Base-by-base conservation (phyloP, 1,284 basidiomycete species). In the Marasmius sp. region DNA sequence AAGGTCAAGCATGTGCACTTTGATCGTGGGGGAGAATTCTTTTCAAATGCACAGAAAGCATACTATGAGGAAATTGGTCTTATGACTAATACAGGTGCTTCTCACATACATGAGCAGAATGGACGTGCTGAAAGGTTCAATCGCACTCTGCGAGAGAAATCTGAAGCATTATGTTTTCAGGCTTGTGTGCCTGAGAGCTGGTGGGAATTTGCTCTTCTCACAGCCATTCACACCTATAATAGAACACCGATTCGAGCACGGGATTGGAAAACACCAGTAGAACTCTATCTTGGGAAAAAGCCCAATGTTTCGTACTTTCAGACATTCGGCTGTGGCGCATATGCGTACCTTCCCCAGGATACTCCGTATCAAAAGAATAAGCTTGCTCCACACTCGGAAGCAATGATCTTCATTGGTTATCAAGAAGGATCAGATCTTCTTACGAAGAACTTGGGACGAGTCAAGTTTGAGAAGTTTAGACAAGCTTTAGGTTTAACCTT, bases 151-250 rank as follows among this genome's bases (percentile, higher is more conserved):
- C 34, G 27, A 12, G 52, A 61, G 0, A 71, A 69, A 39, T 65
- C 68, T 2, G 48, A 68, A 18, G 58, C 70, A 0, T 69, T 76
- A 58, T 56, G 60, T 0, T 52, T 58, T 50, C 54, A 67, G 14
- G 69, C 68, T 3, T 64, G 67, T 43, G 37, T 68, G n/a, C 73
- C 72, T 11, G 51, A 65, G 1, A 51, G 27, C 22, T 70, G 65
- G 61, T 75, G 73, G 73, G 67, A 69, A 43, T 69, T 72, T 57
- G 58, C 71, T 0, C 47, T 71, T 8, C 8, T 20, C 0, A 57
- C 68, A 58, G 67, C 70, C 14, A 49, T 63, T 0, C 67, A 72
- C 63, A 22, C 75, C 8, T 68, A 71, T 48, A 76, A 76, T 60
- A 27, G 66, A 10, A 66, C 71, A 1, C 50, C 50, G 1, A 11